phyloP scores from a whole-genome alignment of 2,329 filamentous ascomycete species.

The Xylaria sp. region DNA sequence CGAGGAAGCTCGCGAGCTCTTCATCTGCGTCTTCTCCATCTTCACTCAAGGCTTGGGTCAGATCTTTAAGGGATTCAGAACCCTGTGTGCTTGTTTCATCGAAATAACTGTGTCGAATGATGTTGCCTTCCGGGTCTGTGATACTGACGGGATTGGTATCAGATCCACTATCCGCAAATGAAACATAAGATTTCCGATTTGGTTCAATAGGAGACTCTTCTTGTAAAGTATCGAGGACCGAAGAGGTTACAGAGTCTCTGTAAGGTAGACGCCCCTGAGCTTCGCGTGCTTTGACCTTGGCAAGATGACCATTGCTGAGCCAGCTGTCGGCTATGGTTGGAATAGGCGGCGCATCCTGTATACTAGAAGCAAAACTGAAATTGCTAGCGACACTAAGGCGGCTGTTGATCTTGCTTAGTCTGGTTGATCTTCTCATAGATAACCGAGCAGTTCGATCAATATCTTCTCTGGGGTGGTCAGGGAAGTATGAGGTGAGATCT shows the following conservation, averaged over 20 bases:
- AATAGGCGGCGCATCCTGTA: conserved; percentile 92
- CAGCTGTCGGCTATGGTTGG: conserved; percentile 95
- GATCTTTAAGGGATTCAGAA: conserved; percentile 80
- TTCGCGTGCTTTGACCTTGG: conserved; percentile 60
- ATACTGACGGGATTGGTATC: conserved; percentile 77
- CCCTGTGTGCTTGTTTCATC: conserved; percentile 80
- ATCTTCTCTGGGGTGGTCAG: conserved; percentile 90
- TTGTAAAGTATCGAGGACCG: conserved; percentile 86
- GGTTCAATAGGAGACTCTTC: conserved; percentile 89
- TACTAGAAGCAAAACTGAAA: conserved; percentile 88
- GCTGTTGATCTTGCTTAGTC: conserved; percentile 91
- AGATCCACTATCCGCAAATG: conserved; percentile 78
- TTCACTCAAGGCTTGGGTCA: conserved; percentile 85
- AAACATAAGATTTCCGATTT: conserved; percentile 96
- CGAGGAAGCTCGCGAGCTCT: conserved; percentile 88
- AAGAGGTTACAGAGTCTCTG: conserved; percentile 89
- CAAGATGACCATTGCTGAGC: conserved; percentile 71
- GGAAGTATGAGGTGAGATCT: conserved; percentile 96
- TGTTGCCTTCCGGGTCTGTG: conserved; percentile 78
- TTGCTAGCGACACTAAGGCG: conserved; percentile 94
- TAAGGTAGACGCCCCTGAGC: conserved; percentile 65
- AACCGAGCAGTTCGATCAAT: conserved; percentile 95
- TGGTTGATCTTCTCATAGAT: conserved; percentile 88
- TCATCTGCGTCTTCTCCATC: conserved; percentile 93
- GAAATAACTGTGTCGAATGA: conserved; percentile 80